A percentile compares a stretch with the other conserved stretches of the same genome.
These are phyloP conservation scores for Leccinum imitatum DNA, from an alignment of 768 basidiomycete genomes.

Conservation along the genomic window DNA sequence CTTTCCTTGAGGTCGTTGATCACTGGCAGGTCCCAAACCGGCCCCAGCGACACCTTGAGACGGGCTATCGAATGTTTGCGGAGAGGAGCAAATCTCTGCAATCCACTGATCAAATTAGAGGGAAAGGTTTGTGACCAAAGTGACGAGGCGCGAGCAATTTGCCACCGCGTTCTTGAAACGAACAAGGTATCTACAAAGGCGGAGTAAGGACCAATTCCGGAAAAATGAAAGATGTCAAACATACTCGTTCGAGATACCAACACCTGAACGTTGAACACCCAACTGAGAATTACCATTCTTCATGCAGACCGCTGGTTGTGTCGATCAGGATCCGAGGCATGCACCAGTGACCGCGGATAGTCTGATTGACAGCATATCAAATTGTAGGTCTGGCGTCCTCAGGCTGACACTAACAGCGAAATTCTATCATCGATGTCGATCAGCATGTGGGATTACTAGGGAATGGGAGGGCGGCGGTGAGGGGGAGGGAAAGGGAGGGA, in stretches of 20 bases:
- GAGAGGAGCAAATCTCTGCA: conserved; percentile 34
- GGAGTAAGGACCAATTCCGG: conserved; percentile 17
- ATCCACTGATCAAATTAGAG: conserved; percentile 53
- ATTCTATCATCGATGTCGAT: too few species aligned
- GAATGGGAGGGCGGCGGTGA: too few species aligned
- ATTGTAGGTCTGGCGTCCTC: too few species aligned
- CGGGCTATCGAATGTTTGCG: conserved; percentile 47
- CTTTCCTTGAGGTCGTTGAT: conserved; percentile 30
- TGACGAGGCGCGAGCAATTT: conserved; percentile 43
- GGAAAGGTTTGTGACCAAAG: conserved; percentile 43
- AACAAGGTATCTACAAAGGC: conserved; percentile 43
- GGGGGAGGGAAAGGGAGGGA: too few species aligned
- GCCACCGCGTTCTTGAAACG: conserved; percentile 58
- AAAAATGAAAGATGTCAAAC: conserved; percentile 16
- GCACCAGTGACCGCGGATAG: too few species aligned
- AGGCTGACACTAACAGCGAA: too few species aligned
- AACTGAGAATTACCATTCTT: conserved; percentile 17
- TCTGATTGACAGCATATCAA: too few species aligned
- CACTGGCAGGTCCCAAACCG: conserved; percentile 38
- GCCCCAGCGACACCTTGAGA: conserved; percentile 29
- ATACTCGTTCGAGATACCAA: conserved; percentile 54
- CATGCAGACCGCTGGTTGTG: too few species aligned
- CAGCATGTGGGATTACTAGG: too few species aligned
- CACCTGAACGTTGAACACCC: conserved; percentile 36
- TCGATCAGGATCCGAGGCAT: too few species aligned